These are phyloP conservation scores for Rhipidocladum racemiflorum DNA, from an alignment of 176 grass and related monocot species.

Conservation along the genomic window DNA sequence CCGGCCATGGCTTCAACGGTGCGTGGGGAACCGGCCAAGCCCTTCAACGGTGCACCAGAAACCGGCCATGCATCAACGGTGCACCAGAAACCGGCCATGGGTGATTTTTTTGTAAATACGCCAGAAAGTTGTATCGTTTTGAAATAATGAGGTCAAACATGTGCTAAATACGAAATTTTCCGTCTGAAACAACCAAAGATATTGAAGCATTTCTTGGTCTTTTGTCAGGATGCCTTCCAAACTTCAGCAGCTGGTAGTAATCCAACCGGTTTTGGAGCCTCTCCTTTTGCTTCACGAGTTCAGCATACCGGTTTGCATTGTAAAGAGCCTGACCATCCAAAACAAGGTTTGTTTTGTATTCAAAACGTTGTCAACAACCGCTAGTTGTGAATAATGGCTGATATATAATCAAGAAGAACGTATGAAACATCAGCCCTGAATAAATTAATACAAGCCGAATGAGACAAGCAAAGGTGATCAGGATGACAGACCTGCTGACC, in stretches of 20 bases:
- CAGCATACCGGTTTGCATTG: conserved; percentile 89
- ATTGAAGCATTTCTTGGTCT: conserved; percentile 37
- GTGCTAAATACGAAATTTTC: too few species aligned
- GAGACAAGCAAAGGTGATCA: not conserved
- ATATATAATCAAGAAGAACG: conserved; percentile 5
- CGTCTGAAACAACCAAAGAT: too few species aligned
- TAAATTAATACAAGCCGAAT: not conserved
- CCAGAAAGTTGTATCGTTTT: too few species aligned
- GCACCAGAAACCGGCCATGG: too few species aligned
- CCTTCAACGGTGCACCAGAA: too few species aligned
- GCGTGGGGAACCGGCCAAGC: too few species aligned
- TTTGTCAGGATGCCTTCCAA: conserved; percentile 76
- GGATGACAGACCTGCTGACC: conserved; percentile 67
- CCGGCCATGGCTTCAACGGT: too few species aligned
- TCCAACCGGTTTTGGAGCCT: conserved; percentile 94
- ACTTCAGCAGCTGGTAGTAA: conserved; percentile 84
- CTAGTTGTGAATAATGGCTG: not conserved
- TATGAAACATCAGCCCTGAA: not conserved
- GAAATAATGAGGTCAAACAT: too few species aligned
- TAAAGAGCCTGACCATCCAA: conserved; percentile 69
- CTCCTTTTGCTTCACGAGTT: conserved; percentile 68
- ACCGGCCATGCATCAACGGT: too few species aligned
- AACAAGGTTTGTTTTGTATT: conserved; percentile 3
- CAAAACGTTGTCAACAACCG: not conserved
- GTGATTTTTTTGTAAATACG: too few species aligned